Base-by-base conservation (phyloP, 2,329 filamentous ascomycete genomes). In the Hypoxylon sp. region DNA sequence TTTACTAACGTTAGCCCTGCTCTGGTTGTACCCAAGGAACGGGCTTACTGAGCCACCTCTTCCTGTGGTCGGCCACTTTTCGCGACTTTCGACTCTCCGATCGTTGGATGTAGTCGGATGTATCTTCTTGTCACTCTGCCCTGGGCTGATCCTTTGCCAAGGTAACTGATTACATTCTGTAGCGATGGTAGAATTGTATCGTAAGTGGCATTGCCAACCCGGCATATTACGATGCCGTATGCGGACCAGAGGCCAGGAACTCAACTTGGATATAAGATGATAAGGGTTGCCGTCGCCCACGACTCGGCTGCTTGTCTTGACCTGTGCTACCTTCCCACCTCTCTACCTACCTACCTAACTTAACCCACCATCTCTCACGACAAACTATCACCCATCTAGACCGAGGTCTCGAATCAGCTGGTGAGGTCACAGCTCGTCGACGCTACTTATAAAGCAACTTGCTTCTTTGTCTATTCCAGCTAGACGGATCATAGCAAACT, bases 11-110 rank as follows among this genome's bases (percentile, higher is more conserved):
- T 38, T 56, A 45, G 49, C 37, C 56, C 49, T 53, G 55, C 42
- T 31, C 51, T 35, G 38, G 41, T 51, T 49, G 50, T 54, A 53
- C 45, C 41, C 44, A 40, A 42, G 46, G 57, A 51, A 52, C 52
- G 57, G 52, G 61, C 61, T 63, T 63, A 63, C 59, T 63, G 59
- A 62, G 50, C 51, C 45, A 52, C 49, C 34, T 47, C 38, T 35
- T 43, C 13, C 25, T 46, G 19, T 50, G 41, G 47, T 53, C 44
- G 52, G 54, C 20, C 35, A 57, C 58, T 57, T 55, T 51, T 62
- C 52, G 52, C 49, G 43, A 57, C 51, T 59, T 42, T 53, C 34
- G 42, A 60, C 43, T 35, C 43, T 35, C 59, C 57, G 57, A 57
- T 59, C 45, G 20, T 37, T 12, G n/a, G n/a, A 62, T 62, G 61